Evolutionary conservation across 495 filamentous ascomycete species (phyloP).

Genomic region (Bryoglossum gracile): DNA sequence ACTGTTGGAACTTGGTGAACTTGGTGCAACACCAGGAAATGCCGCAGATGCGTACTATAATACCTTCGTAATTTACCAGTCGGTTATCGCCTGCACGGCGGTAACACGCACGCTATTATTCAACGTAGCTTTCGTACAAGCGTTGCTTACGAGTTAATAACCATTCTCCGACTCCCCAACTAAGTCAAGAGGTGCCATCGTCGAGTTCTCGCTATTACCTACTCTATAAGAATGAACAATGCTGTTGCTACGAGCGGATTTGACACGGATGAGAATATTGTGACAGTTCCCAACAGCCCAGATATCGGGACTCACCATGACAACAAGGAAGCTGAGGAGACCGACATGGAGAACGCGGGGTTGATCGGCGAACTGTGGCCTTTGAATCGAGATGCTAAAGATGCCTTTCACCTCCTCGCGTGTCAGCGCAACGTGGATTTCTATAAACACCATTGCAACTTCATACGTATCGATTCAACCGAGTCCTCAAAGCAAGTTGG

Average conservation of each 20-base stretch:
- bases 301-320: not conserved
- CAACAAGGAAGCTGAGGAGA: not conserved
- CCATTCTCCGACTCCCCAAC: not conserved
- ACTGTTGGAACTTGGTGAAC: too few relatives aligned
- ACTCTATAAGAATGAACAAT: not conserved
- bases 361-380: conserved; percentile 1
- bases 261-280: not conserved
- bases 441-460: conserved; percentile 1
- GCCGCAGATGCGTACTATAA: too few relatives aligned
- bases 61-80: too few relatives aligned
- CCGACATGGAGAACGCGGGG: not conserved
- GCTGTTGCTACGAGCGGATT: not conserved
- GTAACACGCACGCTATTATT: too few relatives aligned
- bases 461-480: not conserved
- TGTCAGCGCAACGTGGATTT: not conserved
- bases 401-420: conserved; percentile 1
- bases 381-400: conserved; percentile 4
- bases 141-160: too few relatives aligned
- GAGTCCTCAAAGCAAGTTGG: not conserved
- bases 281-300: not conserved
- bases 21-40: too few relatives aligned
- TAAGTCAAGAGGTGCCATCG: not conserved
- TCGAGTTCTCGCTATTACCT: not conserved
- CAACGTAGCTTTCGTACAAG: too few relatives aligned
- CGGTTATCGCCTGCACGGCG: too few relatives aligned